These are phyloP conservation scores for Curvularia lunata DNA, from an alignment of 2,329 filamentous ascomycete species.

Conservation along the genomic window DNA sequence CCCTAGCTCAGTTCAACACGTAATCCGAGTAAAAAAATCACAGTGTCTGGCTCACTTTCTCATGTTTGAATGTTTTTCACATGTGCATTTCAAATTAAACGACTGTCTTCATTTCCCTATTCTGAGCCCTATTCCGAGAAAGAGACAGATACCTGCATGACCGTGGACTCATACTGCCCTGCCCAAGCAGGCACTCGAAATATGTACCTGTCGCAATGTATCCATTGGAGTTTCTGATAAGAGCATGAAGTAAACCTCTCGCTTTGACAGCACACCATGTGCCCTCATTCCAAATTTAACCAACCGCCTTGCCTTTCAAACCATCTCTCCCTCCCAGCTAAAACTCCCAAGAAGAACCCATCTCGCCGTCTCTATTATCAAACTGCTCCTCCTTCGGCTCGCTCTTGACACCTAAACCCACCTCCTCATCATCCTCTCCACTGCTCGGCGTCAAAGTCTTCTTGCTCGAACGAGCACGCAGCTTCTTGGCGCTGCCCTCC, in stretches of 20 bases:
- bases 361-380: not conserved
- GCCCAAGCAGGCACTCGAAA: too few relatives aligned
- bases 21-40: not conserved
- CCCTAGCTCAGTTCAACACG: not conserved
- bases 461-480: constrained; percentile 2
- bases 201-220: too few relatives aligned
- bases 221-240: too few relatives aligned
- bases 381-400: constrained; percentile 5
- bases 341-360: not conserved
- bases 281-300: too few relatives aligned
- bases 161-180: too few relatives aligned
- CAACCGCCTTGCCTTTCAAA: not conserved
- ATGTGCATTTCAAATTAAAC: too few relatives aligned
- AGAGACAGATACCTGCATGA: too few relatives aligned
- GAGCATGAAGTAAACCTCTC: too few relatives aligned
- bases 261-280: not conserved
- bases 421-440: not conserved
- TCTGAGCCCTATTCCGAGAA: too few relatives aligned
- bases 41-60: too few relatives aligned
- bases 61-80: too few relatives aligned
- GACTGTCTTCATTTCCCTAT: too few relatives aligned
- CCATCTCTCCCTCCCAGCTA: not conserved
- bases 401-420: not conserved
- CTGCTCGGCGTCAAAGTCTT: not conserved
- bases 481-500: constrained; percentile 17